These are phyloP conservation scores for Daucus carota DNA, from an alignment of 129 eudicot species.

Conservation along the genomic window DH1_v3.0 NC_030381.2:2197001-2197500, in stretches of 20 bases:
- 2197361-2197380: background rate
- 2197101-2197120: background rate
- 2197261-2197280: background rate
- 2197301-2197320: background rate
- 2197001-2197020: background rate
- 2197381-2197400: background rate
- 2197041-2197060: background rate
- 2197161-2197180: background rate
- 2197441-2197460: background rate
- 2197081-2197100: conserved; percentile 10
- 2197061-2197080: background rate
- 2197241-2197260: background rate
- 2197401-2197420: background rate
- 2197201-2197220: background rate
- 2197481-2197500: conserved; percentile 29
- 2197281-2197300: background rate
- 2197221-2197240: too few species aligned
- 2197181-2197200: background rate
- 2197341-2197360: background rate
- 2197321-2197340: background rate
- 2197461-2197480: background rate
- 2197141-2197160: background rate
- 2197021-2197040: conserved; percentile 1
- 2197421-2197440: background rate
- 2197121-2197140: background rate